Base-by-base conservation (phyloP, 2,329 filamentous ascomycete genomes). In the Trichophaea hybrida region DNA sequence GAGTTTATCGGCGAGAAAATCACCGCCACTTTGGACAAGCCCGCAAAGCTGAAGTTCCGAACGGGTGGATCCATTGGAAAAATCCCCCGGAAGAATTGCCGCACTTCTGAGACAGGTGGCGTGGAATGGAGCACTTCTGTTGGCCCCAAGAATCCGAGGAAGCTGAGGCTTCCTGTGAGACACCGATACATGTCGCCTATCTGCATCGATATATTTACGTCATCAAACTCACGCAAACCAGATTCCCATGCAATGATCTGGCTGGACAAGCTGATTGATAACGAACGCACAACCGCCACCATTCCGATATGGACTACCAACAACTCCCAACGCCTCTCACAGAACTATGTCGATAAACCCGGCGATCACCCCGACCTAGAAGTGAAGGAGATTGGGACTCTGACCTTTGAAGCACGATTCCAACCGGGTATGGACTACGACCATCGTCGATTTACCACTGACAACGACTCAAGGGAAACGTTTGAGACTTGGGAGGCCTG, bases 401-500 rank as follows among this genome's bases (percentile, higher is more conserved):
- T 97, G 10, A 80, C 82, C 38, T 95, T 97, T 77, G 77, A 78
- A 1, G 87, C 82, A 8, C 79, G 83, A 10, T 97, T 97, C 76
- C 94, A 93, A 65, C 83, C 90, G 0, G 91, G 91, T 12, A 94
- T 88, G 53, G 90, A 96, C 70, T 82, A 87, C 57, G 85, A 88
- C 15, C 93, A 97, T 70, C 79, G 87, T 65, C 78, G 77, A 1
- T 96, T 95, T 67, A 83, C 95, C 24, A 80, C 82, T 52, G 87
- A 94, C 71, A 95, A 94, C 68, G 83, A 94, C 70, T 84, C 85
- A 1, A 84, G 91, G 35, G 93, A 97, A 75, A 96, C 90, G 0
- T 94, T 88, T 65, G 91, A 97, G 74, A 86, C 85, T 0, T 97
- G 90, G 88, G 89, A 96, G 72, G 87, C 89, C 0, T 96, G 91